Conservation (phyloP, 2,329 filamentous ascomycete species). For the Juglanconis sp. region DNA sequence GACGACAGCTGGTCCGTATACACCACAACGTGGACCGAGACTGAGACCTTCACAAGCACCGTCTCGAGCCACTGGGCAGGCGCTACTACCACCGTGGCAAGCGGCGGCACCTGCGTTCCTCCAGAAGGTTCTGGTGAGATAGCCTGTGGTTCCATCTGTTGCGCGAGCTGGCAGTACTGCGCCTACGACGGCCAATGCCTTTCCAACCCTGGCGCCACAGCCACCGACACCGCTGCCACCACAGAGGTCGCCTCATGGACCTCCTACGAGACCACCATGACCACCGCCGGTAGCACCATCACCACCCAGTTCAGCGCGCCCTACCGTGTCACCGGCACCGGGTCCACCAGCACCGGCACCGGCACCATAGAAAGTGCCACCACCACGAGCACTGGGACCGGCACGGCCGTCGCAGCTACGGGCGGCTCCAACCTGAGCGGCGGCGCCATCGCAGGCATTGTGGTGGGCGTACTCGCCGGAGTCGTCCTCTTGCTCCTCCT, state of each 20-base stretch:
- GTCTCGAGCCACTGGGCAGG: conserved; percentile 47
- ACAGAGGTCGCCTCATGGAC: conserved; percentile 22
- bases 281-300: conserved; percentile 42
- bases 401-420: conserved; percentile 33
- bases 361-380: conserved; percentile 48
- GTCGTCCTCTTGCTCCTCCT: conserved; percentile 64
- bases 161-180: conserved; percentile 67
- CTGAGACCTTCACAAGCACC: conserved; percentile 58
- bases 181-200: conserved; percentile 55
- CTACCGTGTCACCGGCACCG: conserved; percentile 49
- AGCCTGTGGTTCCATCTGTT: conserved; percentile 68
- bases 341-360: conserved; percentile 46
- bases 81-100: conserved; percentile 39
- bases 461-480: conserved; percentile 69
- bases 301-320: conserved; percentile 54
- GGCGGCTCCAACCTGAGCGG: conserved; percentile 51
- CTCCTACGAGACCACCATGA: conserved; percentile 30
- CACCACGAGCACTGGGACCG: conserved; percentile 39
- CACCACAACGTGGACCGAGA: conserved; percentile 51
- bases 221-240: conserved; percentile 41
- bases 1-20: conserved; percentile 29
- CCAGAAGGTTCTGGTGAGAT: conserved; percentile 48
- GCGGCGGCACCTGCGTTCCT: conserved; percentile 48
- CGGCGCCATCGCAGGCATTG: conserved; percentile 77
- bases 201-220: conserved; percentile 37